Percentiles rank a stretch among this genome's conserved stretches.
Conservation (phyloP, 139 green algal species). For the Chlorella sp. region DNA sequence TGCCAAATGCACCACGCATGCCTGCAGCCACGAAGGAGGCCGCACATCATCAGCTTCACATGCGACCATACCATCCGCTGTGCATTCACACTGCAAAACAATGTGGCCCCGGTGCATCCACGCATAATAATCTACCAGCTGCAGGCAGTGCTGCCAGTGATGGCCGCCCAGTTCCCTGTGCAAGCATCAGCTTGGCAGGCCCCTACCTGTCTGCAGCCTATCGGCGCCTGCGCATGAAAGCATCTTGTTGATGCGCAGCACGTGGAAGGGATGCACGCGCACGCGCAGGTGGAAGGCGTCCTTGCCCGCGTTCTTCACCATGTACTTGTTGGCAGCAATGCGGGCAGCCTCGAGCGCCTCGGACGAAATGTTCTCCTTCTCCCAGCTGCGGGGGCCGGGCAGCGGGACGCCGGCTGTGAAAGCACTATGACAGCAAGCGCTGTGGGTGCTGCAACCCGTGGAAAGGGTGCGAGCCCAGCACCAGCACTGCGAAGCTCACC, state of each 20-base stretch:
- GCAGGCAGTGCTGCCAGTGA: too few species aligned
- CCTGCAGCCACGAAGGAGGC: slow-evolving; percentile 51
- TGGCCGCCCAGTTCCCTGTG: too few species aligned
- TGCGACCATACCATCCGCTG: not conserved
- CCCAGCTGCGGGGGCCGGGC: slow-evolving; percentile 75
- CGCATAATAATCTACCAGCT: too few species aligned
- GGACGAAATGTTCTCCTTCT: slow-evolving; percentile 92
- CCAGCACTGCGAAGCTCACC: slow-evolving; percentile 57
- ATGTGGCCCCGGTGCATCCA: too few species aligned
- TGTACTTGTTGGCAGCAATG: slow-evolving; percentile 99
- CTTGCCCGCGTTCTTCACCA: slow-evolving; percentile 97
- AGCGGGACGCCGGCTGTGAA: too few species aligned
- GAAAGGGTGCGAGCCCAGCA: not conserved
- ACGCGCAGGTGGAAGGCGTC: slow-evolving; percentile 99
- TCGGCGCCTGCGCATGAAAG: slow-evolving; percentile 99
- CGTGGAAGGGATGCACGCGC: slow-evolving; percentile 98
- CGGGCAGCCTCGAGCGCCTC: slow-evolving; percentile 97
- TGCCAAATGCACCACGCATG: slow-evolving; percentile 99
- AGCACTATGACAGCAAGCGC: too few species aligned
- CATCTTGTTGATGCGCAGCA: slow-evolving; percentile 99
- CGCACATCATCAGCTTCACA: too few species aligned
- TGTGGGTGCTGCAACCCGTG: too few species aligned
- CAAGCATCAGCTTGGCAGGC: not conserved
- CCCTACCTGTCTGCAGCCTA: slow-evolving; percentile 92
- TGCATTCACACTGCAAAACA: not conserved